Base-by-base conservation (phyloP, 176 grass and related monocot genomes). In the Dendrocalamus sinicus region DNA sequence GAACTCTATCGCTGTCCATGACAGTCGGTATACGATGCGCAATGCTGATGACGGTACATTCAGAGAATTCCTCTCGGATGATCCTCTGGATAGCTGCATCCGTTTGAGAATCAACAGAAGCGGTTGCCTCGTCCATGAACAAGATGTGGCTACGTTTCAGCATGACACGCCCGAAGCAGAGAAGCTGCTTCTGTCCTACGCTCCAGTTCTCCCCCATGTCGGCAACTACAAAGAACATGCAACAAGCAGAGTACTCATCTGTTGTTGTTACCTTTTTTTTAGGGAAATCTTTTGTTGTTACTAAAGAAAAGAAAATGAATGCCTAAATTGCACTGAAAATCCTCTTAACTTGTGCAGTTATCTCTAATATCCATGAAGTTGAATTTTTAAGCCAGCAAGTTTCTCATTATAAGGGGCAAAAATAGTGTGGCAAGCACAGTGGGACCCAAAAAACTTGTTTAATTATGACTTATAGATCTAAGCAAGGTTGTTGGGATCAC, bases 61-160 rank as follows among this genome's bases (percentile, higher is more conserved):
- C 61, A 0, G 43, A 45, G 43, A 45, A 45, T 45, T 39, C 37
- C 52, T 93, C 93, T 14, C 95, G 85, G 40, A 95, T 98, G 55
- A 98, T 98, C 75, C 55, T 92, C 57, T 98, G 95, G 58, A 98
- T 98, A 9, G 91, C 45, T n/a, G 86, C 89, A 62, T 98, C 95
- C 1, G 95, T 98, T 52, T 92, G 91, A 13, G 93, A 95, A 81
- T 98, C 95, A 16, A 98, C 93, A 0, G 95, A 98, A 52, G 95
- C 93, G 0, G 95, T 98, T 8, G 95, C 93, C 86, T 98, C 95
- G 24, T 98, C 93, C 95, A 98, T 95, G 76, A 98, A 93, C 54
- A 95, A 50, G 58, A 98, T 98, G 22, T 73, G 87, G 46, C 91
- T 90, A n/a, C 50, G 89, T 79, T 98, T 98, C 62, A 98, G 80